phyloP scores from a whole-genome alignment of 495 filamentous ascomycete species.

The Daldinia childiae region DNA sequence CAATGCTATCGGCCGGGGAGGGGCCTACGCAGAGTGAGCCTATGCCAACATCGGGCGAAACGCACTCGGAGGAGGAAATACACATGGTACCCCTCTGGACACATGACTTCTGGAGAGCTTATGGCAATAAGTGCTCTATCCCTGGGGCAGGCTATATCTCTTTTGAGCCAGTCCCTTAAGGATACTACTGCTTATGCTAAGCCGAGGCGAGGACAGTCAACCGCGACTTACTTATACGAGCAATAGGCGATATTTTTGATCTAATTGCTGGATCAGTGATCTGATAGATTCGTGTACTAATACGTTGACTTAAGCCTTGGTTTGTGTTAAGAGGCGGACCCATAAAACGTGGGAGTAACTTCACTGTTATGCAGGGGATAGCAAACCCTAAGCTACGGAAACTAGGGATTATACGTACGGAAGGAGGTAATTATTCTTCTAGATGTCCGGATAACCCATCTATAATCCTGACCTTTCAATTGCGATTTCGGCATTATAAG shows the following conservation, averaged over 20 bases:
- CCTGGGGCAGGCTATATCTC: conserved; percentile 12
- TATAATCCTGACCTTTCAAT: not conserved
- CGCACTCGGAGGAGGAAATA: conserved; percentile 2
- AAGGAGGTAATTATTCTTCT: not conserved
- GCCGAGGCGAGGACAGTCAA: not conserved
- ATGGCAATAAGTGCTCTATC: conserved; percentile 27
- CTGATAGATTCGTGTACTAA: not conserved
- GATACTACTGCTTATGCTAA: not conserved
- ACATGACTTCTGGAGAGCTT: conserved; percentile 24
- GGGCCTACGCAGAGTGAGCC: not conserved
- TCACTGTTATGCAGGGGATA: not conserved
- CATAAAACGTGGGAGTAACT: not conserved
- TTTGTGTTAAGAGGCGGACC: not conserved
- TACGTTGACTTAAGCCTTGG: not conserved
- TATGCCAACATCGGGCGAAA: conserved; percentile 5
- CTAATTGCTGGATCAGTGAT: too few species aligned
- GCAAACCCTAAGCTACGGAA: not conserved
- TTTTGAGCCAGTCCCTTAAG: conserved; percentile 1
- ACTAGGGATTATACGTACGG: not conserved
- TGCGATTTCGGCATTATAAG: not conserved
- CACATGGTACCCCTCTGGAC: conserved; percentile 26
- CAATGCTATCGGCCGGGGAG: not conserved
- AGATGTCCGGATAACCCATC: not conserved
- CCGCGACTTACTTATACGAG: not conserved
- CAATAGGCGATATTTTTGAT: not conserved